Evolutionary conservation across 2,329 filamentous ascomycete species (phyloP), one percentile per base, ranked within the genome.

Genomic region (Aureobasidium namibiae): DNA sequence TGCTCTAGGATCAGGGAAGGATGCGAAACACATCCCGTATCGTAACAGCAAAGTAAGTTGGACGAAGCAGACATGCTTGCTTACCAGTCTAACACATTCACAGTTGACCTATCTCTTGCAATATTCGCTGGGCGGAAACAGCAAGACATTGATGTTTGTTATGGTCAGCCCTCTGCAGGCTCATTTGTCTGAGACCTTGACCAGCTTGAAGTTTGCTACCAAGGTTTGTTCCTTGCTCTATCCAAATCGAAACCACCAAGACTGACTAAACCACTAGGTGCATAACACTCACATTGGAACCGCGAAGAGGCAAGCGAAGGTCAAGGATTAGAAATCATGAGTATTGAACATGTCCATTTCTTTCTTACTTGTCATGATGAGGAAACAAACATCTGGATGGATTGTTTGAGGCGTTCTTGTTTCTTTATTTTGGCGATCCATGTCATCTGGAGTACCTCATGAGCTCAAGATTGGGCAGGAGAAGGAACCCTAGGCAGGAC

Each of bases 91-190:
- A 56, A 63, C 56, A 41, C 16, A 1, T 50, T 16, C 13, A 2
- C 52, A 88, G 82, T 81, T 99, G 64, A 99, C 94, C 9, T 95
- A 96, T 69, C 81, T 99, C 48, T 81, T 99, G 38, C 90, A 97
- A 82, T 95, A 94, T 70, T 96, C 90, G 3, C 79, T 99, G 8
- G 92, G 94, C 4, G 94, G 94, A 16, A 96, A 66, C 26, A 94
- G 88, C 66, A 95, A 96, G 76, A 99, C 94, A 0, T 86, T 99
- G 67, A 99, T 99, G 94, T 96, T 99, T 72, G 90, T 97, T 71
- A 97, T 97, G 92, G 89, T 96, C 60, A 94, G 88, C 66, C 94
- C 94, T 34, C 78, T 97, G 61, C 89, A 95, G 76, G 88, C 86
- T 6, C 94, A 97, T 76, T 78, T 96, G 64, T 88, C 87, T 68